Base-by-base conservation (phyloP, 202 grass and related monocot genomes). In the Schoenoplectus tabernaemontani region DNA sequence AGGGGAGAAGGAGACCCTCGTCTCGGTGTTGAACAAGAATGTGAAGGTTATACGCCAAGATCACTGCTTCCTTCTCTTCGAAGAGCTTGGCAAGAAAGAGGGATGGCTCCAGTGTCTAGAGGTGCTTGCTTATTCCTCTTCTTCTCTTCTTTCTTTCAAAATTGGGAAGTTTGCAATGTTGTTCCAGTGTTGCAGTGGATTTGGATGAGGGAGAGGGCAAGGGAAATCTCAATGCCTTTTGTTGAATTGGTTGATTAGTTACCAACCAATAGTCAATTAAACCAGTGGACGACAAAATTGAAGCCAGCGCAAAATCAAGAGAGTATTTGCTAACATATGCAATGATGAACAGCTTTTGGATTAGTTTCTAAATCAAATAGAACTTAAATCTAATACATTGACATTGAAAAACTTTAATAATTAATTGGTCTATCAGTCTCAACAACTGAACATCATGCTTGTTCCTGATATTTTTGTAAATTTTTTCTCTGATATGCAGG, bases 11-110 rank as follows among this genome's bases (percentile, higher is more conserved):
- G 91, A 99, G 76, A 85, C 86, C 28, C 71, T 99, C 37, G 88
- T 93, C 41, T 57, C 88, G 39, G 88, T 88, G 64, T 84, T 99
- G 46, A 88, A 94, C 83, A 89, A 89, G 30, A 84, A 95, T 87
- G 92, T 95, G 15, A 88, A 69, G 90, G 84, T 86, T 42, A 69
- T 99, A 82, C 81, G 96, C 58, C 87, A 92, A 68, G 86, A 93
- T 59, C 96, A 95, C 83, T 99, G 96, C 82, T 99, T 95, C 83
- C 83, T 95, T 73, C 87, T 98, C 34, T 98, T 98, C 13, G 95
- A 98, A 85, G 91, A 99, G 76, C 88, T 99, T 63, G 92, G 91
- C 82, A 93, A 89, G 75, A 83, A 78, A 28, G 96, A 99, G 61
- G 83, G 30, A 8, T 99, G 96, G 96, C 90, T 95, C 22, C 96